These are phyloP conservation scores for Umbelopsis ramanniana DNA, from an alignment of 192 early-diverging fungal species.

Conservation along the genomic window DNA sequence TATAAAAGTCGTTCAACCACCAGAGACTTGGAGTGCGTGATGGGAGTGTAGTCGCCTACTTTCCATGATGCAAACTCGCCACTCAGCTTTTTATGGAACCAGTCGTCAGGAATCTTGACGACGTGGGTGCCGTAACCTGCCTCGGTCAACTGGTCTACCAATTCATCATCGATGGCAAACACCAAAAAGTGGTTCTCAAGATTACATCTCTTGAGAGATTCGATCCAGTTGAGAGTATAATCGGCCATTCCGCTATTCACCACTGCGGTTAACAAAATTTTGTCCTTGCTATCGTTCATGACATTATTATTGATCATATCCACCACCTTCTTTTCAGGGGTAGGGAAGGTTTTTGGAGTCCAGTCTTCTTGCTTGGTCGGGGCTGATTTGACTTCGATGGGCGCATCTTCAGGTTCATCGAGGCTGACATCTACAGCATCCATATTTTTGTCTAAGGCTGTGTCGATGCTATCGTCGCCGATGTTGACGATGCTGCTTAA, in stretches of 20 bases:
- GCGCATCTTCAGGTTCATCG: constrained; percentile 21
- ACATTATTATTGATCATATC: constrained; percentile 17
- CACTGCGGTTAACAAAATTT: constrained; percentile 40
- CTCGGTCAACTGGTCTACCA: constrained; percentile 34
- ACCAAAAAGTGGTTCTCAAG: constrained; percentile 35
- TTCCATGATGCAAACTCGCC: constrained; percentile 31
- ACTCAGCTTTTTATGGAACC: constrained; percentile 40
- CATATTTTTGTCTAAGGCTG: not conserved
- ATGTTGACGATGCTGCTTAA: constrained; percentile 15
- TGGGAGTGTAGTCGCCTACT: constrained; percentile 36
- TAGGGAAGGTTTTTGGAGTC: constrained; percentile 25
- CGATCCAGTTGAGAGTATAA: constrained; percentile 49
- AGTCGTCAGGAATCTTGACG: constrained; percentile 36
- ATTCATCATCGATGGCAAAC: constrained; percentile 41
- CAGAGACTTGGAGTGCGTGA: constrained; percentile 45
- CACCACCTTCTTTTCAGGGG: not conserved
- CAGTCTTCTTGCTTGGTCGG: constrained; percentile 26
- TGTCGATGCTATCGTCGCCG: not conserved
- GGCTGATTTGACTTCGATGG: constrained; percentile 15
- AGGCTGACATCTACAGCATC: not conserved
- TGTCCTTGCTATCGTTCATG: constrained; percentile 17
- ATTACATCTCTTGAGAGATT: constrained; percentile 33
- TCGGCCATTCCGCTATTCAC: constrained; percentile 44
- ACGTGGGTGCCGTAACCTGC: constrained; percentile 37
- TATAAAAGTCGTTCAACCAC: constrained; percentile 45